A percentile compares a stretch with the other conserved stretches of the same genome.
These are phyloP conservation scores for Aureobasidium uvarum DNA, from an alignment of 2,329 filamentous ascomycete species.

Conservation along the genomic window DNA sequence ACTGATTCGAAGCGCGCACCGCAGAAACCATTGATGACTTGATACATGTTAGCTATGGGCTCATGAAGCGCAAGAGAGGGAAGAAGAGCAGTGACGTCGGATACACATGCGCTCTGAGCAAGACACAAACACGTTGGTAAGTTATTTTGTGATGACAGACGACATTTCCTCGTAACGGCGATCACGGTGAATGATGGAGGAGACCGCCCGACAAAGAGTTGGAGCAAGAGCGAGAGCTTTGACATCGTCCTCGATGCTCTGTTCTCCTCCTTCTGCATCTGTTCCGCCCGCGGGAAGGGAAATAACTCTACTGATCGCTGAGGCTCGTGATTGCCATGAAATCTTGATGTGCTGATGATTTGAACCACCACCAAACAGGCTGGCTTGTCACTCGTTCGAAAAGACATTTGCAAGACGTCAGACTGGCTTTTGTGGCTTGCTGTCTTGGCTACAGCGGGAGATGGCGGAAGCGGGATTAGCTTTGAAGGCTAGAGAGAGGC, in stretches of 20 bases:
- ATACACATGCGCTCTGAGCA: constrained; percentile 61
- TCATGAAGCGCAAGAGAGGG: constrained; percentile 57
- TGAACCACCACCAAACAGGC: constrained; percentile 44
- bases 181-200: constrained; percentile 22
- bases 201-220: neutral
- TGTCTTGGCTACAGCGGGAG: constrained; percentile 63
- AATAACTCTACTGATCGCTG: constrained; percentile 8
- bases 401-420: constrained; percentile 69
- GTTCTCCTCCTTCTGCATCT: neutral
- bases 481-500: constrained; percentile 14
- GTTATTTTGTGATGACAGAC: constrained; percentile 35
- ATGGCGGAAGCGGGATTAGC: constrained; percentile 31
- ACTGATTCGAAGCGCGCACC: constrained; percentile 15
- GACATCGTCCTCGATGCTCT: neutral
- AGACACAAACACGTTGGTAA: constrained; percentile 62
- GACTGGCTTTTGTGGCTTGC: constrained; percentile 61
- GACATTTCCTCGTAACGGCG: neutral
- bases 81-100: constrained; percentile 39
- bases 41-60: constrained; percentile 60
- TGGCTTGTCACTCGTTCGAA: constrained; percentile 68
- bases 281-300: neutral
- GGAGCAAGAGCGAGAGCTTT: neutral
- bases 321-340: neutral
- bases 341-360: constrained; percentile 19
- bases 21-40: constrained; percentile 66